Evolutionary conservation across 345 rosid genomes (phyloP).

Genomic region (Mallotus nudiflorus): DNA sequence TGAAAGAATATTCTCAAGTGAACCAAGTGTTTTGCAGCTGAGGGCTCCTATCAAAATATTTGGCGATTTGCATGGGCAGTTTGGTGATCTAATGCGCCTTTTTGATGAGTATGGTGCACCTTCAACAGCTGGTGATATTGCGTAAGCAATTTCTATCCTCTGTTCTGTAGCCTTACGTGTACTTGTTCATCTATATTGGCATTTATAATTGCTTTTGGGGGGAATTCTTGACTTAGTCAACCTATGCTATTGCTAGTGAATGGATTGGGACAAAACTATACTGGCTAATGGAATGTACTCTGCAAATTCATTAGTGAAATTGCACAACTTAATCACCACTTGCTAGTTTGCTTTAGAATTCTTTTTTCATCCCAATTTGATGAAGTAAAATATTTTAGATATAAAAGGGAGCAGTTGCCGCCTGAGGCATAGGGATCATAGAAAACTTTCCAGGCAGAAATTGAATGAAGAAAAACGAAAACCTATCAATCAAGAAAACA

Average conservation of each 20-base stretch:
- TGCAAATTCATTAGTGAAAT: neutral
- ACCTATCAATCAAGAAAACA: neutral
- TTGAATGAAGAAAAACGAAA: neutral
- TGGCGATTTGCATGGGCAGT: slow-evolving; percentile 98
- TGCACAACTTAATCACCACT: neutral
- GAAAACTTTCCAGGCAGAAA: neutral
- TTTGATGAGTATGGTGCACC: slow-evolving; percentile 98
- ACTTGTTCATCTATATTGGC: neutral
- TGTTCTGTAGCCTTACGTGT: neutral
- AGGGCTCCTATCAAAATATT: slow-evolving; percentile 90
- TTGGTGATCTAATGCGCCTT: slow-evolving; percentile 99
- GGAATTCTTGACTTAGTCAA: neutral
- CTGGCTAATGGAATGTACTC: neutral
- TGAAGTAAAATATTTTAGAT: too few relatives aligned
- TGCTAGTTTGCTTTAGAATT: too few relatives aligned
- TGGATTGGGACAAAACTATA: too few relatives aligned
- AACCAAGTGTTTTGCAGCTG: slow-evolving; percentile 87
- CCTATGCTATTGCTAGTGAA: neutral
- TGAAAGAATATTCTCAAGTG: slow-evolving; percentile 77
- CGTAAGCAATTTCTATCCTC: slow-evolving; percentile 54
- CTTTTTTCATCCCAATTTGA: neutral
- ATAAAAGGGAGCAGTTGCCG: neutral
- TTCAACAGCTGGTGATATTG: slow-evolving; percentile 98
- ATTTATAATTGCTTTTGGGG: neutral
- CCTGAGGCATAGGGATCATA: neutral